Evolutionary conservation across 805 yeast species (phyloP), one percentile per base, ranked within the genome.

Genomic region (baker's yeast (Saccharomyces cerevisiae)): DNA sequence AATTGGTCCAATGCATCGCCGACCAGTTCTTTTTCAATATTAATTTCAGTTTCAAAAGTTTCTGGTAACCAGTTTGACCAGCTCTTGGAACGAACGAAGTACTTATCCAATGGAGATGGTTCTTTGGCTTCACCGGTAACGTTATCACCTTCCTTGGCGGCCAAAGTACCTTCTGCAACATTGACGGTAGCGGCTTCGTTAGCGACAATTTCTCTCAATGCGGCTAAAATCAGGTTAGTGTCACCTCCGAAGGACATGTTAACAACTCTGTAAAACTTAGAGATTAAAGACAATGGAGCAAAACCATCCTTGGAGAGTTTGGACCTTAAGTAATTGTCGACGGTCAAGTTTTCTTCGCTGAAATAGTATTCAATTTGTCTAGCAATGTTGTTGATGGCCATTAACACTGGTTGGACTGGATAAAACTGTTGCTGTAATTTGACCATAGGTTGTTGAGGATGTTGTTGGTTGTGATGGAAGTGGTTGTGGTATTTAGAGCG

Each of bases 291-390:
- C 21, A 68, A 56, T 43, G 72, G 66, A 29, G 62, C 70, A 47
- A 59, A 69, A 29, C 72, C 72, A 13, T 69, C 69, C 17, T 59
- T 59, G 10, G 66, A 63, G 46, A 92, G 87, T 64, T 87, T 87
- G 59, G 82, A 79, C 71, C 96, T 82, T 71, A 94, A 77, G 68
- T 73, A 92, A 51, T 84, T 74, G 73, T 94, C 99, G 72, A 89
- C 87, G 62, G 85, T 76, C 71, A 94, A 77, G 71, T 94, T 94
- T 63, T 89, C 96, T 51, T 84, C 76, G 30, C 95, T 85, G 73
- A 94, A 87, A 71, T 94, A 94, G 76, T 94, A 94, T 67, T 89
- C 94, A 51, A 92, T 75, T 76, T 91, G 98, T 56, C 66, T 65
- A 13, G 72, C 72, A 51, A 68, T 63, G 53, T 64, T 69, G 51